Base-by-base conservation (phyloP, 345 rosid species). In the Eucalyptus marginata region DNA sequence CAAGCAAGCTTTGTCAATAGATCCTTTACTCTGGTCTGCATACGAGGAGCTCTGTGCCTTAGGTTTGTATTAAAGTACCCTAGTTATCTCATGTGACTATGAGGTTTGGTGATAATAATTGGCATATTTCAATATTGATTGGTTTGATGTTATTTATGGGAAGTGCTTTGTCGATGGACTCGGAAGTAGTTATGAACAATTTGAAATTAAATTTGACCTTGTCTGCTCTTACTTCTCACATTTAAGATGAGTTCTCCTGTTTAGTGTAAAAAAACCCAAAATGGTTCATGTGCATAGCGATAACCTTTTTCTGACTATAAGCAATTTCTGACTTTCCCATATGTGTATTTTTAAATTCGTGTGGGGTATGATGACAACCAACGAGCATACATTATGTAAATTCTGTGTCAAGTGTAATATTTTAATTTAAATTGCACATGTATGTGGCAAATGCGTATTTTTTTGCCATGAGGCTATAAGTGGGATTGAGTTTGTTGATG, bases 1-100 rank as follows among this genome's bases (percentile, higher is more conserved):
- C 89, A 95, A 94, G 95, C 95, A 91, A 90, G 95, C 99, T 87
- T 94, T 97, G 93, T 92, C 97, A 52, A 89, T 96, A 71, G 99
- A 97, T 94, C 99, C 99, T 88, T 93, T 98, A 89, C 94, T 96
- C 87, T 98, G 99, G 99, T 93, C 95, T 86, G 99, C 99, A 81
- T 98, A 96, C 71, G 99, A 98, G 92, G 99, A 98, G 91, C 93
- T 98, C 84, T 97, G 99, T 89, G 88, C 94, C 76, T 92, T 98
- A 96, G 99, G 99, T 98, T 36, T 91, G 94, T 90, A 87, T 25
- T 86, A 88, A 76, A 76, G 89, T 50, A 25, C 51, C 54, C 80
- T 52, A 7, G 58, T 43, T 80, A 14, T 87, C 50, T 87, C 25
- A 62, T 29, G 11, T 89, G 76, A 36, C 31, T 50, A 76, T 86